phyloP scores from a whole-genome alignment of 306 rosid genomes.

The Prunus padus region DNA sequence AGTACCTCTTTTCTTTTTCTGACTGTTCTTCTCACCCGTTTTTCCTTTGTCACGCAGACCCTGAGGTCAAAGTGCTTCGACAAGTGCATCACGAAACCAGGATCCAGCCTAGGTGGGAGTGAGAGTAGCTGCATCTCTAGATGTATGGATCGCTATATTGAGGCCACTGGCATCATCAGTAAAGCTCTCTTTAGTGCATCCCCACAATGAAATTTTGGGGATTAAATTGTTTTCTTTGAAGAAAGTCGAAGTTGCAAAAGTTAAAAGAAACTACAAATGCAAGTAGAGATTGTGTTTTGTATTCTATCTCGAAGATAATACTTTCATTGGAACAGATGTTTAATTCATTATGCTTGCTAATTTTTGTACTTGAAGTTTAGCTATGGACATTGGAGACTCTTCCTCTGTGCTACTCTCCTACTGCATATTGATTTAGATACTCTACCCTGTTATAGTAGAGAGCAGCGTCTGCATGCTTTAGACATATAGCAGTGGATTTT shows the following conservation, averaged over 20 bases:
- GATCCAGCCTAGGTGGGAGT: conserved; percentile 77
- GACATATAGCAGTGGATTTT: too few relatives aligned
- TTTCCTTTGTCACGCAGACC: conserved; percentile 50
- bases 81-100: conserved; percentile 89
- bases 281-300: conserved; percentile 13
- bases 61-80: conserved; percentile 85
- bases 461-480: too few relatives aligned
- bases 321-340: conserved; percentile 6
- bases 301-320: conserved; percentile 1
- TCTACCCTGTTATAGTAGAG: too few relatives aligned
- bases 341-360: conserved; percentile 8
- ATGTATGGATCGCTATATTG: conserved; percentile 93
- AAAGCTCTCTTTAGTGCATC: conserved; percentile 59
- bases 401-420: not conserved
- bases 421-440: not conserved
- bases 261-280: conserved; percentile 15
- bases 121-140: conserved; percentile 93
- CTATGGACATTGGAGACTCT: not conserved
- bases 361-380: not conserved
- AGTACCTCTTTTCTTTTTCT: not conserved
- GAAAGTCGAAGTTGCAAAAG: conserved; percentile 8
- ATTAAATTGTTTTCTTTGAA: not conserved
- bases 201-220: conserved; percentile 35
- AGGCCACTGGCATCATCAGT: conserved; percentile 90
- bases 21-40: not conserved